A percentile compares a stretch with the other conserved stretches of the same genome.
These are phyloP conservation scores for Calycina herbarum DNA, from an alignment of 2,329 filamentous ascomycete genomes.

Conservation along the genomic window DNA sequence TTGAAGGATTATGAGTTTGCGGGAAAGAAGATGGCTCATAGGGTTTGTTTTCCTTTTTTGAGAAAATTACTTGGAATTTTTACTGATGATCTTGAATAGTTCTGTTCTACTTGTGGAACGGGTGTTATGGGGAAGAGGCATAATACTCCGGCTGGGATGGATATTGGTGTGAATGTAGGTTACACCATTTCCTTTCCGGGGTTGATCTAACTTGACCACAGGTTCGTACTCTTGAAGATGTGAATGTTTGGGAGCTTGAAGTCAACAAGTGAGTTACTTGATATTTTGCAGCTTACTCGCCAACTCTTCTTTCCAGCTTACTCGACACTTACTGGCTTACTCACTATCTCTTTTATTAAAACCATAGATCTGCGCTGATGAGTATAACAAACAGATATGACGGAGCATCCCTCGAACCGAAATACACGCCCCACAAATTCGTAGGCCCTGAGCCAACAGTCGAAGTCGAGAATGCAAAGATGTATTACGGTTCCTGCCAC, in stretches of 20 bases:
- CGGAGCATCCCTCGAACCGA: conserved; percentile 23
- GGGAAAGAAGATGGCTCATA: conserved; percentile 42
- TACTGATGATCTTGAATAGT: conserved; percentile 39
- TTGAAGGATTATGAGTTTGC: conserved; percentile 49
- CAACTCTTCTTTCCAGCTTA: neutral
- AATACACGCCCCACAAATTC: conserved; percentile 18
- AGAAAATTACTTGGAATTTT: no score
- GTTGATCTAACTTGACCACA: conserved; percentile 2
- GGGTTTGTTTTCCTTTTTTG: conserved; percentile 33
- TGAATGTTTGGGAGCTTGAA: conserved; percentile 24
- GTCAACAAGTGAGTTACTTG: conserved; percentile 15
- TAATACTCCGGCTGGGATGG: conserved; percentile 34
- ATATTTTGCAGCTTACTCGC: neutral
- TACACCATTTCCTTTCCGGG: neutral
- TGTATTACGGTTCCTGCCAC: conserved; percentile 31
- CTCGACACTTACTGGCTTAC: neutral
- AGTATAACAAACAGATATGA: conserved; percentile 17
- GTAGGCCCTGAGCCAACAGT: conserved; percentile 18
- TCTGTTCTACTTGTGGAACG: conserved; percentile 53
- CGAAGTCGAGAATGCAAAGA: conserved; percentile 23
- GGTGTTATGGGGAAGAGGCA: conserved; percentile 40
- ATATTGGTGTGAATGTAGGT: conserved; percentile 46
- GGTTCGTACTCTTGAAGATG: conserved; percentile 23
- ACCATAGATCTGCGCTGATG: neutral
- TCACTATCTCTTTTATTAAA: neutral